These are phyloP conservation scores for Citeromyces nyonsensis DNA, from an alignment of 805 yeast genomes.

Conservation along the genomic window DNA sequence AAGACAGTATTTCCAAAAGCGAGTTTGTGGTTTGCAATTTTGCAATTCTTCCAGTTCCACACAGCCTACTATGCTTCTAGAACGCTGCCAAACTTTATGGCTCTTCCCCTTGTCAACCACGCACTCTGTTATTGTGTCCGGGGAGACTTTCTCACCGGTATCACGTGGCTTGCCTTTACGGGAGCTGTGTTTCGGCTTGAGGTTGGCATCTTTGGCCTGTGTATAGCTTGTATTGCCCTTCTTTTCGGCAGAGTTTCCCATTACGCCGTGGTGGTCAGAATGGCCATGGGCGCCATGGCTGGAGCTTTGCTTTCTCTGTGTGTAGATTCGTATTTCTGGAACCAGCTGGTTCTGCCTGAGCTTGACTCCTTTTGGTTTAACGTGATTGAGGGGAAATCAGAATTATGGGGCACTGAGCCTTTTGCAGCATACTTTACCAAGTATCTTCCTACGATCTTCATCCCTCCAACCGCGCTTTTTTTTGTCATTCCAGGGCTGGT, in stretches of 20 bases:
- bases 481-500: constrained; percentile 18
- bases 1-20: constrained; percentile 11
- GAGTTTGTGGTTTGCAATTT: constrained; percentile 43
- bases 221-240: constrained; percentile 30
- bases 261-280: constrained; percentile 14
- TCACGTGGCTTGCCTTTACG: constrained; percentile 41
- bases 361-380: constrained; percentile 58
- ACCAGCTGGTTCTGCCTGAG: constrained; percentile 44
- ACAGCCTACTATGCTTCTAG: constrained; percentile 67
- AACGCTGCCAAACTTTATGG: constrained; percentile 78
- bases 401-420: constrained; percentile 81
- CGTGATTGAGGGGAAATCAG: constrained; percentile 57
- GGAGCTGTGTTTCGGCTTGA: constrained; percentile 67
- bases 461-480: constrained; percentile 26
- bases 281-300: constrained; percentile 30
- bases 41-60: constrained; percentile 64
- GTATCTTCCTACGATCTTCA: constrained; percentile 29
- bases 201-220: constrained; percentile 34
- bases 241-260: constrained; percentile 13
- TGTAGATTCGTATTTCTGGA: constrained; percentile 75
- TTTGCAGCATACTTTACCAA: constrained; percentile 46
- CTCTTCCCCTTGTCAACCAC: constrained; percentile 52
- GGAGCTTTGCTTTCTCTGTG: constrained; percentile 32
- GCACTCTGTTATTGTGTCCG: constrained; percentile 34
- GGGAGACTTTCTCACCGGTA: constrained; percentile 31